Evolutionary conservation across 2,329 filamentous ascomycete genomes (phyloP).

Genomic region (Ceratocystis papillata): DNA sequence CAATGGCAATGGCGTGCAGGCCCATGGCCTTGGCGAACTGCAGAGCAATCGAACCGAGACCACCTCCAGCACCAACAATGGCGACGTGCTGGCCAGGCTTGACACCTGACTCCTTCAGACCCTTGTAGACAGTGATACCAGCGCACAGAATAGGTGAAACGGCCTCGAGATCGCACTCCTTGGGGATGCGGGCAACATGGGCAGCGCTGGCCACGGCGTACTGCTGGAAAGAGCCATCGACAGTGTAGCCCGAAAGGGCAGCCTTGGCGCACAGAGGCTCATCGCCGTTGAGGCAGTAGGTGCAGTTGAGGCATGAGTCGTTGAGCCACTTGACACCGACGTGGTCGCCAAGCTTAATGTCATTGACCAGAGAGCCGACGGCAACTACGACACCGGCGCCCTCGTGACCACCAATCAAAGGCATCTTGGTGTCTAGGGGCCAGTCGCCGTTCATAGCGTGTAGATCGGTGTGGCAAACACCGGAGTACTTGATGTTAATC

Average conservation of each 20-base stretch:
- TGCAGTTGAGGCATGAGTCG: constrained; percentile 70
- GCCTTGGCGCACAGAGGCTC: constrained; percentile 73
- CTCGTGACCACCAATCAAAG: constrained; percentile 71
- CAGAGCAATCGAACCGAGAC: constrained; percentile 65
- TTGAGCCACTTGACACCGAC: constrained; percentile 93
- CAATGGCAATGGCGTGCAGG: constrained; percentile 67
- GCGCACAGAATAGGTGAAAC: constrained; percentile 74
- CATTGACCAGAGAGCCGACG: constrained; percentile 62
- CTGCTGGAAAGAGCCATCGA: constrained; percentile 88
- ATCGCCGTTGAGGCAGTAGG: constrained; percentile 69
- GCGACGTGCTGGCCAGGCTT: constrained; percentile 67
- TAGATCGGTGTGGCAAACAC: constrained; percentile 81
- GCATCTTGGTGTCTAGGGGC: constrained; percentile 72
- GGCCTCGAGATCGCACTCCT: constrained; percentile 63
- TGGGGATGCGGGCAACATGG: constrained; percentile 71
- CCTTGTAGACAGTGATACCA: constrained; percentile 82
- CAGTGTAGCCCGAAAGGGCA: constrained; percentile 76
- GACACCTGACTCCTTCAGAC: constrained; percentile 71
- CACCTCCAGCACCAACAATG: constrained; percentile 77
- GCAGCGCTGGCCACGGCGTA: constrained; percentile 80
- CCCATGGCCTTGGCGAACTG: constrained; percentile 93
- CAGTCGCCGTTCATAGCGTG: constrained; percentile 79
- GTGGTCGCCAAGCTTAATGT: constrained; percentile 71
- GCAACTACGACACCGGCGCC: constrained; percentile 76
- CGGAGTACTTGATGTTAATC: constrained; percentile 80